Conservation (phyloP, 129 eudicot species). For the Chrysanthemum seticuspe region DNA sequence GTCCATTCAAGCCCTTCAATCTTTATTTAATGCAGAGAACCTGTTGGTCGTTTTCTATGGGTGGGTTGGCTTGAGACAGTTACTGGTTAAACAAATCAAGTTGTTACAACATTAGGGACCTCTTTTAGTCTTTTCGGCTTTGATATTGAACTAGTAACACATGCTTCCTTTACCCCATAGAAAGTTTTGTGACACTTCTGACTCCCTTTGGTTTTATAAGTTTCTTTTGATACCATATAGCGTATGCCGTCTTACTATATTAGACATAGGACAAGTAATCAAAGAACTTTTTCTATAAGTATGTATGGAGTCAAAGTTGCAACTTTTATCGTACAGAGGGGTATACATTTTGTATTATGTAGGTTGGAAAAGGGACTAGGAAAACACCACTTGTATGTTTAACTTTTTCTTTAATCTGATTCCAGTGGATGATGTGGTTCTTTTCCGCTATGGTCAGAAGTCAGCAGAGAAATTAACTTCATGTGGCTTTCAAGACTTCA, state of each 20-base stretch:
- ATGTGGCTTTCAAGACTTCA: slow-evolving; percentile 56
- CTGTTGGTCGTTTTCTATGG: not conserved
- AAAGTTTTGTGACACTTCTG: too few relatives aligned
- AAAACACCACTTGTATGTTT: not conserved
- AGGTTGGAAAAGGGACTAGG: not conserved
- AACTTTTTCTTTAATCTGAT: slow-evolving; percentile 20
- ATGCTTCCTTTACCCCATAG: too few relatives aligned
- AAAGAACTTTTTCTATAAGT: not conserved
- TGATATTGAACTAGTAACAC: too few relatives aligned
- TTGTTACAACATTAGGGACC: too few relatives aligned
- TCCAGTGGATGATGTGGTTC: slow-evolving; percentile 90
- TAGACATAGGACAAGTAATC: not conserved
- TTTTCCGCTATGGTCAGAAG: slow-evolving; percentile 64
- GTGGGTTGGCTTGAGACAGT: too few relatives aligned
- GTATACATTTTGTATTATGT: not conserved
- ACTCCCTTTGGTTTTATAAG: too few relatives aligned
- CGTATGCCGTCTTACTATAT: not conserved
- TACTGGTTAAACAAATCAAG: too few relatives aligned
- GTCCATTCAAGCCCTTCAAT: too few relatives aligned
- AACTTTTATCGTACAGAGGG: not conserved
- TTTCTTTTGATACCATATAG: too few relatives aligned
- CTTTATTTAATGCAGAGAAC: not conserved
- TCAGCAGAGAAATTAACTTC: slow-evolving; percentile 57
- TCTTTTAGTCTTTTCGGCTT: too few relatives aligned
- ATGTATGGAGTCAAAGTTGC: not conserved